These are phyloP conservation scores for Populus hybrid DNA, from an alignment of 441 rosid genomes.

Conservation along the genomic window DNA sequence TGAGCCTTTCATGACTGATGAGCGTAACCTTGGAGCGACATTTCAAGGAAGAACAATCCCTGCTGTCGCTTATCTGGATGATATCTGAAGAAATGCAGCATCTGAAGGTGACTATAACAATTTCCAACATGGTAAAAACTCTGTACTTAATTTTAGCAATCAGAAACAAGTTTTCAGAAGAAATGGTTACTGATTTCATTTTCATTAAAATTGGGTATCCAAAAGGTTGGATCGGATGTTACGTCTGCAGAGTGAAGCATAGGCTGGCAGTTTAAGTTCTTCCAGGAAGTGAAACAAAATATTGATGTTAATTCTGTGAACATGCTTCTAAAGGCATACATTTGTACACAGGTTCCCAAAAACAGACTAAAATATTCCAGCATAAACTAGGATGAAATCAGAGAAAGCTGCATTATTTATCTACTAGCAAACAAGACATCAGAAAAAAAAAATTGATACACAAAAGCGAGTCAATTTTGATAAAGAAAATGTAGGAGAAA, in stretches of 20 bases:
- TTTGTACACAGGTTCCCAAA: background rate
- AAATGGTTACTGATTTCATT: background rate
- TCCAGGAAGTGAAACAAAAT: too few species aligned
- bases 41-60: background rate
- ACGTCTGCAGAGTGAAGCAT: too few species aligned
- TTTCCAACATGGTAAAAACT: background rate
- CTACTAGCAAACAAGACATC: background rate
- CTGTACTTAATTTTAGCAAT: background rate
- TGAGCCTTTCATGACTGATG: too few species aligned
- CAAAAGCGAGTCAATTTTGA: too few species aligned
- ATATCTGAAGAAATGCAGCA: too few species aligned
- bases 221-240: too few species aligned
- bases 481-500: too few species aligned
- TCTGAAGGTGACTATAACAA: too few species aligned
- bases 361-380: background rate
- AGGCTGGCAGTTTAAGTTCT: too few species aligned
- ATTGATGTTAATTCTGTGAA: too few species aligned
- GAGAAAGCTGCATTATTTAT: background rate
- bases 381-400: background rate
- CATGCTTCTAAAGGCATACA: too few species aligned
- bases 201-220: background rate
- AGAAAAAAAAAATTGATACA: too few species aligned
- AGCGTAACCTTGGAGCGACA: background rate
- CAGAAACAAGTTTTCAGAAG: background rate
- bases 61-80: background rate